Evolutionary conservation across 2,329 filamentous ascomycete species (phyloP).

Genomic region (Penicillium sp.): DNA sequence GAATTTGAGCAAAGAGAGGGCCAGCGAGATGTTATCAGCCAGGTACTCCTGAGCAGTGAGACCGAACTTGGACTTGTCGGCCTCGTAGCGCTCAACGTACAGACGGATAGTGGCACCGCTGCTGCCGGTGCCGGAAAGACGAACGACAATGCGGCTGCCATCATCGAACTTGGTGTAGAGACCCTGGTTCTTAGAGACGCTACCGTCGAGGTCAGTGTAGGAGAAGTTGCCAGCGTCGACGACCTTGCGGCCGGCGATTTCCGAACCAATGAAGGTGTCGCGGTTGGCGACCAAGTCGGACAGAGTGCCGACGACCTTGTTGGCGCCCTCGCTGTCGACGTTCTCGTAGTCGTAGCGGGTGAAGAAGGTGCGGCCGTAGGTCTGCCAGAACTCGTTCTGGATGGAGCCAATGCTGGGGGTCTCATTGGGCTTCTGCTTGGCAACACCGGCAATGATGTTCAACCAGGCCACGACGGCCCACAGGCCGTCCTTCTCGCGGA

Average conservation of each 20-base stretch:
- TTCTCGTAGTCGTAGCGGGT: conserved; percentile 98
- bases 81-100: conserved; percentile 95
- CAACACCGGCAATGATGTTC: conserved; percentile 95
- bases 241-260: conserved; percentile 78
- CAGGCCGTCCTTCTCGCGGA: conserved; percentile 97
- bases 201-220: conserved; percentile 98
- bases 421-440: conserved; percentile 73
- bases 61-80: conserved; percentile 72
- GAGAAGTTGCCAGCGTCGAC: conserved; percentile 92
- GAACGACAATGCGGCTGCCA: conserved; percentile 90
- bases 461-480: conserved; percentile 98
- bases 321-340: conserved; percentile 85
- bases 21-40: conserved; percentile 82
- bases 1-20: conserved; percentile 82
- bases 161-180: conserved; percentile 93
- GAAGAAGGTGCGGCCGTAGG: conserved; percentile 97
- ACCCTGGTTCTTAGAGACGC: conserved; percentile 92
- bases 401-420: conserved; percentile 94
- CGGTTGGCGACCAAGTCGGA: conserved; percentile 72
- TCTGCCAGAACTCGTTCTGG: conserved; percentile 95
- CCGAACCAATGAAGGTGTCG: conserved; percentile 77
- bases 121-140: conserved; percentile 90
- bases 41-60: conserved; percentile 91
- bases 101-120: conserved; percentile 94
- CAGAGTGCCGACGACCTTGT: conserved; percentile 82